Evolutionary conservation across 257 asterid genomes (phyloP).

Genomic region (Mentha longifolia): DNA sequence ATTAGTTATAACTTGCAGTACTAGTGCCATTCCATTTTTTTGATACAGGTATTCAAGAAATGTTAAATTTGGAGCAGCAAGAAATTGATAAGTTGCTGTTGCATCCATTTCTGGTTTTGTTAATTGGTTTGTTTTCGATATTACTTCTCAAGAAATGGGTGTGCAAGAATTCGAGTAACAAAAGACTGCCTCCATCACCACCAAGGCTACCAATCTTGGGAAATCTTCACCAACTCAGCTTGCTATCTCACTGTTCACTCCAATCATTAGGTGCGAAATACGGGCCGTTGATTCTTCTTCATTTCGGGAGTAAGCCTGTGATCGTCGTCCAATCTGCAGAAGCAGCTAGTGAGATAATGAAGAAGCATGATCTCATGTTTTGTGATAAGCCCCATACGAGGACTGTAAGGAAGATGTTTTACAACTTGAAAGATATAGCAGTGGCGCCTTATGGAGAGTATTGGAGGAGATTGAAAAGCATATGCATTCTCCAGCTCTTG

Average conservation of each 20-base stretch:
- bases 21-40: neutral
- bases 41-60: neutral
- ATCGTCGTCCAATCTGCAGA: neutral
- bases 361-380: constrained; percentile 40
- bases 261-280: constrained; percentile 36
- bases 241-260: constrained; percentile 42
- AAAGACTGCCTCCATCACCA: neutral
- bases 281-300: constrained; percentile 48
- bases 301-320: constrained; percentile 3
- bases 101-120: neutral
- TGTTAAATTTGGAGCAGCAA: neutral
- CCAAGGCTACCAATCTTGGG: constrained; percentile 7
- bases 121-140: neutral
- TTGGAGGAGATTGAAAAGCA: constrained; percentile 50
- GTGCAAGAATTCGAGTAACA: neutral
- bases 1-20: neutral
- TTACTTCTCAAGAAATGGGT: neutral
- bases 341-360: constrained; percentile 40
- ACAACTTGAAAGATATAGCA: neutral
- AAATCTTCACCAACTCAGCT: constrained; percentile 47
- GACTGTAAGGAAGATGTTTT: neutral
- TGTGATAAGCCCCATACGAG: constrained; percentile 35
- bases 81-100: neutral
- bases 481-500: constrained; percentile 52
- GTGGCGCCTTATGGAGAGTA: constrained; percentile 50